phyloP scores from a whole-genome alignment of 768 basidiomycete species.

The Mycena venus region DNA sequence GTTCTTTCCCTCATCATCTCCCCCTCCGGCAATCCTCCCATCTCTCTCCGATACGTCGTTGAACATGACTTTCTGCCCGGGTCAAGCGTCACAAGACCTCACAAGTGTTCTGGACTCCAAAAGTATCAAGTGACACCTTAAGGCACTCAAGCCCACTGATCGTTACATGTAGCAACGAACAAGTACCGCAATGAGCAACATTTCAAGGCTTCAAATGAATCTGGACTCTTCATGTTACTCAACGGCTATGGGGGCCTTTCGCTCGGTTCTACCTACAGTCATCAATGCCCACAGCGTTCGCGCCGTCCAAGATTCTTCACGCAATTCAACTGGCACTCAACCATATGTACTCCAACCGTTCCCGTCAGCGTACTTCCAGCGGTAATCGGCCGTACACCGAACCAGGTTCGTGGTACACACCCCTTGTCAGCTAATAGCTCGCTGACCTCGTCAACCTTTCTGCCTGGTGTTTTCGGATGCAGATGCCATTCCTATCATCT shows the following conservation, averaged over 20 bases:
- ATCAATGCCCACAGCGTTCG: not conserved
- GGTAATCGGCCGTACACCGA: not conserved
- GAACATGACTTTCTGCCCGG: not conserved
- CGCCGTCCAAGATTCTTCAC: not conserved
- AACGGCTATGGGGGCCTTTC: no score
- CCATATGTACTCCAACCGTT: not conserved
- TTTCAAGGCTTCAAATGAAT: no score
- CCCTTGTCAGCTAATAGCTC: not conserved
- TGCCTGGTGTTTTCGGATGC: no score
- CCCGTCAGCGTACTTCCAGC: not conserved
- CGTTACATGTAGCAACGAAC: no score
- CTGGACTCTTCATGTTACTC: no score
- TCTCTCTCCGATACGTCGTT: not conserved
- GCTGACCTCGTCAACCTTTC: not conserved
- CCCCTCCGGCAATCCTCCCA: not conserved
- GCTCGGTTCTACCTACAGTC: not conserved
- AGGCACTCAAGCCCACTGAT: not conserved
- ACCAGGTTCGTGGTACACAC: not conserved
- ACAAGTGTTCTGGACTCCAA: not conserved
- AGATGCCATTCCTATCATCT: not conserved
- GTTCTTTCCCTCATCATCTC: no score
- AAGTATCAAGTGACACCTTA: not conserved
- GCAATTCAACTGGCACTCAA: not conserved
- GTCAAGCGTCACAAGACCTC: not conserved
- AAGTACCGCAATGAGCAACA: no score